phyloP scores from a whole-genome alignment of 2,329 filamentous ascomycete species.

The Ascochyta koolunga region DNA sequence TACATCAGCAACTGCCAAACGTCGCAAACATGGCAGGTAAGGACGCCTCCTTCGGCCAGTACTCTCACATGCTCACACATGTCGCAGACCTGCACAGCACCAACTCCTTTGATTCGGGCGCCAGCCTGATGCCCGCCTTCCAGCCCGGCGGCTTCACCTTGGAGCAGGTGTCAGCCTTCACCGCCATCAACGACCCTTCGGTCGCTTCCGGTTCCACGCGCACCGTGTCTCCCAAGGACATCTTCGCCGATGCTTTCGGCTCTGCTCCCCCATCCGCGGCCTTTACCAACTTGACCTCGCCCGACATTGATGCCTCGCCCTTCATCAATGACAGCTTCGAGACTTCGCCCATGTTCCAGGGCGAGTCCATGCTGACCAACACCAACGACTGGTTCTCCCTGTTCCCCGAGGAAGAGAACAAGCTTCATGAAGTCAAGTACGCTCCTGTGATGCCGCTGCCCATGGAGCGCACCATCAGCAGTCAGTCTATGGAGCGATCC shows the following conservation, averaged over 20 bases:
- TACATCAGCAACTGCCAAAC: constrained; percentile 25
- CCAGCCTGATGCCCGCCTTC: constrained; percentile 55
- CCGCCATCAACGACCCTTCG: constrained; percentile 54
- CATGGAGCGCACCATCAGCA: constrained; percentile 52
- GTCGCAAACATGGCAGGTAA: constrained; percentile 49
- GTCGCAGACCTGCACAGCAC: constrained; percentile 46
- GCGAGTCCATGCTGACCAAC: constrained; percentile 60
- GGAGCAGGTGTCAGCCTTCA: constrained; percentile 48
- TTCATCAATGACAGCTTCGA: constrained; percentile 73
- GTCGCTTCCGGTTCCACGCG: constrained; percentile 44
- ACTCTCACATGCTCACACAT: constrained; percentile 36
- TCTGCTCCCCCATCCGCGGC: constrained; percentile 83
- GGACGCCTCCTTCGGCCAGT: constrained; percentile 21
- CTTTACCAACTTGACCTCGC: constrained; percentile 84
- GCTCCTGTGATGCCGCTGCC: constrained; percentile 32
- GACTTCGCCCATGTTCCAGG: constrained; percentile 77
- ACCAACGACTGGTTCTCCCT: constrained; percentile 73
- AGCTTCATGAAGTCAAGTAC: constrained; percentile 34
- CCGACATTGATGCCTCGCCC: constrained; percentile 77
- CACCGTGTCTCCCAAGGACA: constrained; percentile 85
- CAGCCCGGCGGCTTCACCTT: constrained; percentile 37
- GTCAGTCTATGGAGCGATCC: constrained; percentile 45
- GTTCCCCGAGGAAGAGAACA: constrained; percentile 63
- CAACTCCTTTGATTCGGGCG: constrained; percentile 54
- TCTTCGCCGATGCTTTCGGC: constrained; percentile 71